Percentiles rank a stretch among this genome's conserved stretches.
These are phyloP conservation scores for Trebouxia sp. DNA, from an alignment of 139 green algal species.

Conservation along the genomic window DNA sequence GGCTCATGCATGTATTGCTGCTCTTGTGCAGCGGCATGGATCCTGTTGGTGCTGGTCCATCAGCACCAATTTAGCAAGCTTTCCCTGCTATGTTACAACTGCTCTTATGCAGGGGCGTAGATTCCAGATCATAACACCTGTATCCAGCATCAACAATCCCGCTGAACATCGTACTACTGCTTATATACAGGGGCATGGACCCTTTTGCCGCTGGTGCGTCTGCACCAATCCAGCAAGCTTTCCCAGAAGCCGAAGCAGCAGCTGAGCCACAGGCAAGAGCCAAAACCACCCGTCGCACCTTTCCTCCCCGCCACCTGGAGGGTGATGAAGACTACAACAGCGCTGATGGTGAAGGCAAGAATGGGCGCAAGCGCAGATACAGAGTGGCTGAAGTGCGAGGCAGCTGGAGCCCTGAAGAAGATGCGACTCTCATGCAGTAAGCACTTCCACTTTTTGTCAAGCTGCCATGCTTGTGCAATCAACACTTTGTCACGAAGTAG, in stretches of 20 bases:
- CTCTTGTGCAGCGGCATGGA: too few relatives aligned
- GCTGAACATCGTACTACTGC: background rate
- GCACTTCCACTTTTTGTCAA: background rate
- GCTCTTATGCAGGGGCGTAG: too few relatives aligned
- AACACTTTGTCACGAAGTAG: too few relatives aligned
- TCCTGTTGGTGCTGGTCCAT: too few relatives aligned
- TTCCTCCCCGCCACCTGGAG: background rate
- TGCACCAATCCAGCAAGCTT: background rate
- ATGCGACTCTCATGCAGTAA: conserved; percentile 32
- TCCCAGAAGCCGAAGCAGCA: background rate
- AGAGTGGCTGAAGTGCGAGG: conserved; percentile 39
- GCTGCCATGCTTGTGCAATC: background rate
- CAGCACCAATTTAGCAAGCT: too few relatives aligned
- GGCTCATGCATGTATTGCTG: too few relatives aligned
- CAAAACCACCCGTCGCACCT: background rate
- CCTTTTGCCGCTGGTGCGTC: background rate
- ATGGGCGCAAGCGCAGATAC: conserved; percentile 12
- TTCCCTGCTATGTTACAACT: too few relatives aligned
- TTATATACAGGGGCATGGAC: background rate
- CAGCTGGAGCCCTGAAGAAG: conserved; percentile 39
- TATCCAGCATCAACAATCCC: background rate
- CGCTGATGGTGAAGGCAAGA: conserved; percentile 14
- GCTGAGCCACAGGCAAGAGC: background rate
- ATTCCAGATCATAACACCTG: too few relatives aligned
- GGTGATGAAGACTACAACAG: conserved; percentile 21